Conservation (phyloP, 208 protist genomes). For the Leishmania martiniquensis region DNA sequence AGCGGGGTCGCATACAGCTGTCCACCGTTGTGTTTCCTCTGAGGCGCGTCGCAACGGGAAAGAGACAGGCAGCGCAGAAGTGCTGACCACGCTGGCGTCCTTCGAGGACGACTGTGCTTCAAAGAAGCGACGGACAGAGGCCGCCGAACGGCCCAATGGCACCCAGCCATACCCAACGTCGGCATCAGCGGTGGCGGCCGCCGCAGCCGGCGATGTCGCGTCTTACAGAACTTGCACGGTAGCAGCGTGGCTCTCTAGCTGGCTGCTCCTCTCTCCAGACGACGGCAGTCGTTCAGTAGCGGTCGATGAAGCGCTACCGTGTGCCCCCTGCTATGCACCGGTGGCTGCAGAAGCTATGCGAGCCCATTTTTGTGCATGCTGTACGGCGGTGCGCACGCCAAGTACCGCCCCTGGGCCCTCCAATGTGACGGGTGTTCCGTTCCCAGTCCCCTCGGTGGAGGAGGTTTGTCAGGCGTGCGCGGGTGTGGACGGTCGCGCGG, state of each 20-base stretch:
- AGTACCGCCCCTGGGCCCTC: neutral
- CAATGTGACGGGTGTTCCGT: conserved; percentile 1
- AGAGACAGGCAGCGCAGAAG: neutral
- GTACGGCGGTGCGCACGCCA: neutral
- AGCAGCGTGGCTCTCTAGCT: conserved; percentile 8
- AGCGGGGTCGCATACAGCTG: neutral
- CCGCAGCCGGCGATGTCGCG: neutral
- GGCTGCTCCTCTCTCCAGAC: conserved; percentile 2
- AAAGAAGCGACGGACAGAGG: conserved; percentile 3
- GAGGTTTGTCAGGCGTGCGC: conserved; percentile 3
- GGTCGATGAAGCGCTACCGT: neutral
- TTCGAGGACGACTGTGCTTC: neutral
- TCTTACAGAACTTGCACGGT: neutral
- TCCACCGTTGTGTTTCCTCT: neutral
- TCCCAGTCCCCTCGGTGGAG: neutral
- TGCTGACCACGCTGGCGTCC: neutral
- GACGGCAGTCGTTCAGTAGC: neutral
- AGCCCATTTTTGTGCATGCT: conserved; percentile 25
- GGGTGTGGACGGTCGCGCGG: neutral
- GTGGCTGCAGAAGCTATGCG: conserved; percentile 14
- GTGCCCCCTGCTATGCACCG: neutral
- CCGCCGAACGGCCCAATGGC: neutral
- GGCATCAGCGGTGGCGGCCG: neutral
- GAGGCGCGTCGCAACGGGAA: neutral
- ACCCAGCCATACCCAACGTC: neutral